phyloP scores from a whole-genome alignment of 768 basidiomycete genomes.

The Podaxis mareebaensis region DNA sequence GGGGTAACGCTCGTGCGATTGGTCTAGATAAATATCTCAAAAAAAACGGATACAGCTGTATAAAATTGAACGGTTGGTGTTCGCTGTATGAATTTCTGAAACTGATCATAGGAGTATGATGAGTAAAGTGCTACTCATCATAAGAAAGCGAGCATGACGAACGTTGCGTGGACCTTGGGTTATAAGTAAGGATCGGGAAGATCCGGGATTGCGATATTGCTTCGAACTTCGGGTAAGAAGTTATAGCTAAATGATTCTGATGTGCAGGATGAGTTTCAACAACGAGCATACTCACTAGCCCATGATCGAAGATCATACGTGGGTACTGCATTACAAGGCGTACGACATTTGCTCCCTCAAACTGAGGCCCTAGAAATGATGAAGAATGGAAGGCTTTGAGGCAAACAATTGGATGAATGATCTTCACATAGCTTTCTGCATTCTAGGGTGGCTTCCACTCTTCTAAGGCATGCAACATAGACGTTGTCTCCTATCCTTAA shows the following conservation, averaged over 20 bases:
- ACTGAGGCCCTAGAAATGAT: not conserved
- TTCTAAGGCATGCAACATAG: not conserved
- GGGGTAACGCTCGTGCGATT: too few relatives aligned
- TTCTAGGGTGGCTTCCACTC: not conserved
- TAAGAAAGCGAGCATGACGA: too few relatives aligned
- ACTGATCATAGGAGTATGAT: too few relatives aligned
- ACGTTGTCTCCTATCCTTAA: not conserved
- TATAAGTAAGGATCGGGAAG: not conserved
- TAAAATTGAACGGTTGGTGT: too few relatives aligned
- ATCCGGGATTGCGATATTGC: not conserved
- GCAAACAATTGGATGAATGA: not conserved
- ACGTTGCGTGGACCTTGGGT: too few relatives aligned
- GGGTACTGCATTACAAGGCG: not conserved
- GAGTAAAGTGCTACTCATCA: too few relatives aligned
- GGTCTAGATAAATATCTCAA: too few relatives aligned
- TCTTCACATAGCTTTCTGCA: not conserved
- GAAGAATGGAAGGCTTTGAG: not conserved
- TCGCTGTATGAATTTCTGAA: too few relatives aligned
- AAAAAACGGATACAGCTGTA: too few relatives aligned
- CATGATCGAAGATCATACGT: not conserved
- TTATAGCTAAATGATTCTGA: too few relatives aligned
- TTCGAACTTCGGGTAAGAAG: too few relatives aligned
- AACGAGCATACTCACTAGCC: not conserved
- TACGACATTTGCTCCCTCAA: not conserved
- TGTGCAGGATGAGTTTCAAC: too few relatives aligned